A percentile compares a stretch with the other conserved stretches of the same genome.
These are phyloP conservation scores for Paecilomyces dactylethromorphus DNA, from an alignment of 2,329 filamentous ascomycete genomes.

Conservation along the genomic window DNA sequence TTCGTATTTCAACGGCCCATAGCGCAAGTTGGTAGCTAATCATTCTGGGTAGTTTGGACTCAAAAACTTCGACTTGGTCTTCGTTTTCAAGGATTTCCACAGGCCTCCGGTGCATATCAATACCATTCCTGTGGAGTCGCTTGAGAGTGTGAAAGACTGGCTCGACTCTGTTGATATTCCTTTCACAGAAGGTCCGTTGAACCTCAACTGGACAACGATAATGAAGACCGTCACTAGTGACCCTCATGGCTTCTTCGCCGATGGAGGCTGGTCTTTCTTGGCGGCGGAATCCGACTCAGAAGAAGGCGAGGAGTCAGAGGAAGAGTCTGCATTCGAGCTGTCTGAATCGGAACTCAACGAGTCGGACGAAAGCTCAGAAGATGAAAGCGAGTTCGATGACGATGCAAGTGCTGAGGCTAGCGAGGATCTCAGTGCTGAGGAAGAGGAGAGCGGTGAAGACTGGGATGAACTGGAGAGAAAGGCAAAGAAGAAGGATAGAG, in stretches of 20 bases:
- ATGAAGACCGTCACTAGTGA: constrained; percentile 98
- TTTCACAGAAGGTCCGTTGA: constrained; percentile 88
- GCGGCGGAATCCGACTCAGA: constrained; percentile 83
- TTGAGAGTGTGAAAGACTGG: constrained; percentile 97
- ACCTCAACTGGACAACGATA: constrained; percentile 97
- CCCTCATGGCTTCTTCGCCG: constrained; percentile 88
- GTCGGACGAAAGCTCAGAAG: constrained; percentile 72
- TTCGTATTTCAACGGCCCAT: neutral
- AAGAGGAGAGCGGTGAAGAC: constrained; percentile 75
- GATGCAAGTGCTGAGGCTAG: constrained; percentile 73
- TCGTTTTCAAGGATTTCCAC: constrained; percentile 96
- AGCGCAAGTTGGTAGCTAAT: constrained; percentile 16
- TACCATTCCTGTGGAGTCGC: constrained; percentile 90
- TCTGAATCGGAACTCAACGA: constrained; percentile 71
- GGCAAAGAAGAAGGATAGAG: constrained; percentile 59
- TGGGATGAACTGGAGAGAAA: constrained; percentile 95
- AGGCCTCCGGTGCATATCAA: constrained; percentile 91
- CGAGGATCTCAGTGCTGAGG: constrained; percentile 51
- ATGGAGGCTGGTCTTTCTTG: constrained; percentile 93
- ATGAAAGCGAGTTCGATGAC: constrained; percentile 89
- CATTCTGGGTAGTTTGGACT: constrained; percentile 65
- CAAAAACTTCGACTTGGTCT: constrained; percentile 98
- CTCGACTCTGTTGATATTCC: constrained; percentile 93
- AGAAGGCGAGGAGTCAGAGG: constrained; percentile 67
- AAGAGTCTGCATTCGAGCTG: constrained; percentile 89